Evolutionary conservation across 2,329 filamentous ascomycete genomes (phyloP).

Genomic region (Akanthomyces dipterigenus): DNA sequence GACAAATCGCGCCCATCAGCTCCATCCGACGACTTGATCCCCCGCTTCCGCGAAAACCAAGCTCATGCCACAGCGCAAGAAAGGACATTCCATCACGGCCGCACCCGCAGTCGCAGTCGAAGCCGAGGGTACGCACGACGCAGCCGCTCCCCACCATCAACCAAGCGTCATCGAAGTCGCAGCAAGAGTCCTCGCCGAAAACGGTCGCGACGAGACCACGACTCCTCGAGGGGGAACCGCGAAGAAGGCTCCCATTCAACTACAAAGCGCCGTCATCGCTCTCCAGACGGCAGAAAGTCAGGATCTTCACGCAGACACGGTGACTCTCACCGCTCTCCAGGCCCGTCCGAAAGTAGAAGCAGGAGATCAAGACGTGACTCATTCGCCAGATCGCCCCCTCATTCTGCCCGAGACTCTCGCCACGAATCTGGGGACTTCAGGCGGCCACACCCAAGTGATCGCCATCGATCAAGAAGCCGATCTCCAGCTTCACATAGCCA

Average conservation of each 20-base stretch:
- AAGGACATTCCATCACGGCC: slow-evolving; percentile 27
- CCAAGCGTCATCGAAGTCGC: slow-evolving; percentile 36
- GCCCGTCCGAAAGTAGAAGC: slow-evolving; percentile 16
- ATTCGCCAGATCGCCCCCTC: slow-evolving; percentile 21
- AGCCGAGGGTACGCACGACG: slow-evolving; percentile 25
- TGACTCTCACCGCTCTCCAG: slow-evolving; percentile 24
- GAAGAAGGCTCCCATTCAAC: slow-evolving; percentile 32
- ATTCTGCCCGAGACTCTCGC: slow-evolving; percentile 20
- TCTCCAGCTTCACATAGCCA: slow-evolving; percentile 19
- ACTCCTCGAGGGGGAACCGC: slow-evolving; percentile 33
- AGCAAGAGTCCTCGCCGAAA: slow-evolving; percentile 37
- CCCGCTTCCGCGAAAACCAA: slow-evolving; percentile 29
- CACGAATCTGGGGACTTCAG: slow-evolving; percentile 21
- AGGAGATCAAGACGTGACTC: slow-evolving; percentile 19
- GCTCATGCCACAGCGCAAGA: slow-evolving; percentile 25
- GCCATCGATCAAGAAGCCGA: slow-evolving; percentile 20
- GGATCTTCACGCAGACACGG: slow-evolving; percentile 24
- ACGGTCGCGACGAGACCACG: slow-evolving; percentile 29
- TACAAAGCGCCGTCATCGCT: slow-evolving; percentile 25
- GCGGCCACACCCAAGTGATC: slow-evolving; percentile 16
- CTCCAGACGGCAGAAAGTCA: slow-evolving; percentile 25
- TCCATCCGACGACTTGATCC: slow-evolving; percentile 32
- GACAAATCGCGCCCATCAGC: slow-evolving; percentile 21
- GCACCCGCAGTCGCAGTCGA: slow-evolving; percentile 27
- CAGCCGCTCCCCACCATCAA: slow-evolving; percentile 30